phyloP scores from a whole-genome alignment of 768 basidiomycete genomes.

The Amyloporia xantha region DNA sequence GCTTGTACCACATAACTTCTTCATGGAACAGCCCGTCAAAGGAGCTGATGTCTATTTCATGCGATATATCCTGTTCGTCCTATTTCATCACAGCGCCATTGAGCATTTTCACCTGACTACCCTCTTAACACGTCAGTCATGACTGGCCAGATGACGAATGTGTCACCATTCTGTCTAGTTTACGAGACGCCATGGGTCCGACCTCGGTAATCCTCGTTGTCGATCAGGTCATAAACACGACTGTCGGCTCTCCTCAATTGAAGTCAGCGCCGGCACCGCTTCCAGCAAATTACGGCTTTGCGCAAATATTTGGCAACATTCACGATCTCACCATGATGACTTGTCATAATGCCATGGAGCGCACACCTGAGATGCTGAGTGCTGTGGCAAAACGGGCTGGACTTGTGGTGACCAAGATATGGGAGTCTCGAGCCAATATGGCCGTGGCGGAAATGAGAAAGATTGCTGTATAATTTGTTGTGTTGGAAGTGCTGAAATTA shows the following conservation, averaged over 20 bases:
- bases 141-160: conserved; percentile 11
- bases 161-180: conserved; percentile 4
- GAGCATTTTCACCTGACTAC: not conserved
- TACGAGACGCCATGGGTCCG: conserved; percentile 6
- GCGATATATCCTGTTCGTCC: conserved; percentile 8
- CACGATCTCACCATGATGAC: conserved; percentile 12
- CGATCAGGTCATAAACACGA: conserved; percentile 6
- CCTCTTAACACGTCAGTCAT: conserved; percentile 1
- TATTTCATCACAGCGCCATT: not conserved
- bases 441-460: conserved; percentile 10
- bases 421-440: conserved; percentile 7
- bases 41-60: conserved; percentile 9
- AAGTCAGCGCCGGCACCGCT: conserved; percentile 8
- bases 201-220: conserved; percentile 5
- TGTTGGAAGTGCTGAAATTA: no score
- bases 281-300: conserved; percentile 11
- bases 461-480: not conserved
- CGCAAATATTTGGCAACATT: conserved; percentile 1
- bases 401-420: conserved; percentile 8
- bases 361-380: conserved; percentile 7
- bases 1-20: conserved; percentile 11
- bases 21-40: conserved; percentile 10
- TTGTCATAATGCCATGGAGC: conserved; percentile 8
- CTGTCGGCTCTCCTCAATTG: conserved; percentile 2
- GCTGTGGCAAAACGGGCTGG: conserved; percentile 8